Evolutionary conservation across 345 rosid genomes (phyloP).

Genomic region (Populus deltoides): DNA sequence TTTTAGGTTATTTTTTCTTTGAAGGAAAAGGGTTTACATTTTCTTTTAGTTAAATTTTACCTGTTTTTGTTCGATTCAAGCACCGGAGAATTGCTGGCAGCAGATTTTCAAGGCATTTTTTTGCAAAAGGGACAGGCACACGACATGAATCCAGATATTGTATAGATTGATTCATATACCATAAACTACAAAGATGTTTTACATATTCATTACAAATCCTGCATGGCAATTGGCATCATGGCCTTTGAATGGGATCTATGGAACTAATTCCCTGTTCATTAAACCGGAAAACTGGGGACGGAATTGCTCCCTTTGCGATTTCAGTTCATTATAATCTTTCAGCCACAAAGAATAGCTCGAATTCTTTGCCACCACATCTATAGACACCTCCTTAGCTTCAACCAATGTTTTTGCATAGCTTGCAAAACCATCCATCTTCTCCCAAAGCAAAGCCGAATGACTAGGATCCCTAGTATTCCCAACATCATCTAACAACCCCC

Average conservation of each 20-base stretch:
- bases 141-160: background rate
- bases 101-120: background rate
- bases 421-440: conserved; percentile 34
- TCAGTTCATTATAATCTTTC: conserved; percentile 37
- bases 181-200: background rate
- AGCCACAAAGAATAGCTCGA: conserved; percentile 72
- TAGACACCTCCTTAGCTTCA: conserved; percentile 54
- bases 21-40: background rate
- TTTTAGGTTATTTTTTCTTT: background rate
- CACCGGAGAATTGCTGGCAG: background rate
- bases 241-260: conserved; percentile 2
- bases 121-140: background rate
- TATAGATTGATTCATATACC: background rate
- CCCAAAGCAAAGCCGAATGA: conserved; percentile 27
- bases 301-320: conserved; percentile 13
- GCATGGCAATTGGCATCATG: background rate
- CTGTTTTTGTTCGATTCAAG: background rate
- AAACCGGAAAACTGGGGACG: conserved; percentile 15
- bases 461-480: conserved; percentile 37
- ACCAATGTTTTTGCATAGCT: conserved; percentile 39
- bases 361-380: conserved; percentile 55
- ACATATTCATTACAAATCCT: conserved; percentile 1
- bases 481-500: conserved; percentile 43
- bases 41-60: background rate
- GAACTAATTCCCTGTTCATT: conserved; percentile 27